phyloP scores from a whole-genome alignment of 805 yeast genomes.

The Vanderwaltozyma yarrowii region DNA sequence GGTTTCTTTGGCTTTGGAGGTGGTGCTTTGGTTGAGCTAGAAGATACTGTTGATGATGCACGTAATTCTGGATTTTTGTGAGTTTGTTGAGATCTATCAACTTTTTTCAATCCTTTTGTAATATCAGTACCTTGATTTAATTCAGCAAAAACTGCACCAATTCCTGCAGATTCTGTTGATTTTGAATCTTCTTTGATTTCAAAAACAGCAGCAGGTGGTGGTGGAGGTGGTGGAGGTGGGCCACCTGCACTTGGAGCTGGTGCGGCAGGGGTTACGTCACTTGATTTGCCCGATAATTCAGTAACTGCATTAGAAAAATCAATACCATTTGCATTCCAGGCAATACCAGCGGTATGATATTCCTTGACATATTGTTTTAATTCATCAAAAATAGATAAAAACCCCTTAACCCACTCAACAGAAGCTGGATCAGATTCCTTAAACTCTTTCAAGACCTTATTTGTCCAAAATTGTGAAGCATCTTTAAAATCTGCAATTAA shows the following conservation, averaged over 20 bases:
- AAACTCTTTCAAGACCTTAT: slow-evolving; percentile 77
- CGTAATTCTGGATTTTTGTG: slow-evolving; percentile 84
- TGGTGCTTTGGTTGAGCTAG: slow-evolving; percentile 34
- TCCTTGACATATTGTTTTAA: slow-evolving; percentile 67
- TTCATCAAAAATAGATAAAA: slow-evolving; percentile 53
- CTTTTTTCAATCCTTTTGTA: slow-evolving; percentile 81
- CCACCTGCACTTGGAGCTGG: slow-evolving; percentile 31
- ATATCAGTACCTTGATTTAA: slow-evolving; percentile 76
- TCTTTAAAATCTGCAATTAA: slow-evolving; percentile 77
- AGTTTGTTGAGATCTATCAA: slow-evolving; percentile 87
- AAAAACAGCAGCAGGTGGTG: slow-evolving; percentile 73
- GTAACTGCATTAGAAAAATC: slow-evolving; percentile 35
- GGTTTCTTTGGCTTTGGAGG: slow-evolving; percentile 87
- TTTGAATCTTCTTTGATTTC: slow-evolving; percentile 28
- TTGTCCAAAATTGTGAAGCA: slow-evolving; percentile 88
- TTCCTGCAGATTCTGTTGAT: slow-evolving; percentile 36
- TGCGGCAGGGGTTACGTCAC: slow-evolving; percentile 16
- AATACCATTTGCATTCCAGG: slow-evolving; percentile 60
- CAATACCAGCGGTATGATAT: slow-evolving; percentile 73
- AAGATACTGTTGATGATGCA: slow-evolving; percentile 40
- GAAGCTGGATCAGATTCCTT: slow-evolving; percentile 61
- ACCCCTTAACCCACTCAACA: slow-evolving; percentile 72
- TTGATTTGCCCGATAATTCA: slow-evolving; percentile 10
- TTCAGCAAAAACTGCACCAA: slow-evolving; percentile 87
- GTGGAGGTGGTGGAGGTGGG: slow-evolving; percentile 90